A percentile compares a stretch with the other conserved stretches of the same genome.
These are phyloP conservation scores for Trametes maxima DNA, from an alignment of 768 basidiomycete genomes.

Conservation along the genomic window DNA sequence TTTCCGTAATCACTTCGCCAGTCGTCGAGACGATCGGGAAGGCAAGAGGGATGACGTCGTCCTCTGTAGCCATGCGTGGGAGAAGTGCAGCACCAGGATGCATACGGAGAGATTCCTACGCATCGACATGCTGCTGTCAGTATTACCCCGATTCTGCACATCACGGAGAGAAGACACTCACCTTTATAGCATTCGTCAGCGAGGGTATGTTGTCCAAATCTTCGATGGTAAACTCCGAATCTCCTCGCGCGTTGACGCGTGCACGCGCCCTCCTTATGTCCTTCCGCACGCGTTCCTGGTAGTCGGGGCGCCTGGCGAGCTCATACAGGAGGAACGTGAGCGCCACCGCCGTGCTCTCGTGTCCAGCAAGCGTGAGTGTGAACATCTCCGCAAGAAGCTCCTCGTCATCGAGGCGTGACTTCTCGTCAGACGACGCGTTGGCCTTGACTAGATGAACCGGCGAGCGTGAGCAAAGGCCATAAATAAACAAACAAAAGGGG, in stretches of 20 bases:
- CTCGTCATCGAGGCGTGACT: constrained; percentile 8
- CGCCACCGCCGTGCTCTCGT: constrained; percentile 18
- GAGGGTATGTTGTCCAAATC: constrained; percentile 12
- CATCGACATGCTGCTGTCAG: background rate
- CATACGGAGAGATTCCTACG: constrained; percentile 26
- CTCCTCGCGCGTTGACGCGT: background rate
- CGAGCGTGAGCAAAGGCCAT: background rate
- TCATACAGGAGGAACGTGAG: constrained; percentile 18
- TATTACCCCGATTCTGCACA: too few species aligned
- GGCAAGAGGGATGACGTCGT: constrained; percentile 29
- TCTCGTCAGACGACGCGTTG: constrained; percentile 20
- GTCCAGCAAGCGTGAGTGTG: constrained; percentile 13
- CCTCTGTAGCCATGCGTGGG: constrained; percentile 24
- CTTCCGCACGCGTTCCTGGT: constrained; percentile 18
- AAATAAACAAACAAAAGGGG: background rate
- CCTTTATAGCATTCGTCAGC: constrained; percentile 17
- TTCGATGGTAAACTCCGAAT: constrained; percentile 17
- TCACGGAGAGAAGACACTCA: background rate
- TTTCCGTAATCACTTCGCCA: background rate
- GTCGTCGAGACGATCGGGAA: background rate
- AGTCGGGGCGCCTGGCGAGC: constrained; percentile 14
- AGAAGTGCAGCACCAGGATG: constrained; percentile 24
- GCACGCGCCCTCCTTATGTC: constrained; percentile 13
- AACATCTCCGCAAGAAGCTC: constrained; percentile 26
- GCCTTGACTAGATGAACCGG: constrained; percentile 15